Evolutionary conservation across 192 early-diverging fungal species (phyloP).

Genomic region (Rhizophagus clarus): DNA sequence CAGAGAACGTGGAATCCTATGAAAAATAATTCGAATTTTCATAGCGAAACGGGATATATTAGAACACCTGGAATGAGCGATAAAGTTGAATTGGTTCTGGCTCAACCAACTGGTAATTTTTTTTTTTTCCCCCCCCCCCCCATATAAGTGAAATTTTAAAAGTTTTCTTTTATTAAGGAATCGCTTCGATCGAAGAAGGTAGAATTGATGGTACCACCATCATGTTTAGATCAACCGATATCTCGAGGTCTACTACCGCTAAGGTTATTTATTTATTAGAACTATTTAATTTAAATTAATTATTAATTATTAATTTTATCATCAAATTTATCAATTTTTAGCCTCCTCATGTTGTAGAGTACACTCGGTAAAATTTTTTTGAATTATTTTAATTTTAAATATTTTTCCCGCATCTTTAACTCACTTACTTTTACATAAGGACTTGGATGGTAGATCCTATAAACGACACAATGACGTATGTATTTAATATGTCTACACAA

Average conservation of each 20-base stretch:
- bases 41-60: conserved; percentile 22
- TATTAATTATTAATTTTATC: background rate
- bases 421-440: background rate
- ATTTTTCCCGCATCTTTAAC: background rate
- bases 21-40: conserved; percentile 24
- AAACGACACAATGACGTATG: background rate
- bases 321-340: background rate
- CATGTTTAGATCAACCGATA: background rate
- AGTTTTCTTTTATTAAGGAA: background rate
- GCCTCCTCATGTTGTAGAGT: conserved; percentile 20
- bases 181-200: conserved; percentile 21
- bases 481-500: conserved; percentile 12
- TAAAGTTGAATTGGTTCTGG: conserved; percentile 21
- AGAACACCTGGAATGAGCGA: conserved; percentile 13
- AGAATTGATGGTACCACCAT: conserved; percentile 9
- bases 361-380: conserved; percentile 2
- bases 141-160: background rate
- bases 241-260: background rate
- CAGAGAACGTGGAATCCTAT: conserved; percentile 20
- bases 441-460: background rate
- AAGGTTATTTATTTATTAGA: background rate
- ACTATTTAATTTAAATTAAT: background rate
- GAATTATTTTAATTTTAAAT: background rate
- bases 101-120: conserved; percentile 21
- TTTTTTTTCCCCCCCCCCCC: too few relatives aligned